These are phyloP conservation scores for Myxozyma kluyveri DNA, from an alignment of 805 yeast genomes.

Conservation along the genomic window DNA sequence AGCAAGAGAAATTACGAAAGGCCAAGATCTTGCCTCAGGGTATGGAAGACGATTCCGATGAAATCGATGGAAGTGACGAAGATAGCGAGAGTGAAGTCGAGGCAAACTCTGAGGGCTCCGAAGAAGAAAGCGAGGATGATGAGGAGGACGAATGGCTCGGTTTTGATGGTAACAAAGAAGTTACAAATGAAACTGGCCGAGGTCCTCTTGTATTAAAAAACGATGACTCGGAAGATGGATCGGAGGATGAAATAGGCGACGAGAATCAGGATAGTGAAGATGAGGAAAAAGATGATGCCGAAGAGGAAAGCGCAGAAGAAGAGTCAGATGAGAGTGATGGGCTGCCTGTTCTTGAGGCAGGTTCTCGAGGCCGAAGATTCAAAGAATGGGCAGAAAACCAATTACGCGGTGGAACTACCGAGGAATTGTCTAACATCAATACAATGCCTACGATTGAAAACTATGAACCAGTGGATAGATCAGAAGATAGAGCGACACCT, in stretches of 20 bases:
- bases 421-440: slow-evolving; percentile 44
- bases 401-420: slow-evolving; percentile 63
- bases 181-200: slow-evolving; percentile 22
- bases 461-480: slow-evolving; percentile 56
- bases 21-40: slow-evolving; percentile 54
- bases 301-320: slow-evolving; percentile 19
- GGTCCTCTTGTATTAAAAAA: slow-evolving; percentile 5
- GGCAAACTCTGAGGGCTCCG: slow-evolving; percentile 34
- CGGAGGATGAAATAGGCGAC: slow-evolving; percentile 28
- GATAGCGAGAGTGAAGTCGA: slow-evolving; percentile 39
- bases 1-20: slow-evolving; percentile 46
- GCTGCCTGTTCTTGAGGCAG: slow-evolving; percentile 41
- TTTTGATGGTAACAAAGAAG: slow-evolving; percentile 21
- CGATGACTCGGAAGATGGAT: slow-evolving; percentile 33
- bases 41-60: slow-evolving; percentile 36
- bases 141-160: slow-evolving; percentile 39
- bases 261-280: slow-evolving; percentile 35
- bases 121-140: slow-evolving; percentile 38
- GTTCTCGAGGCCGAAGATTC: slow-evolving; percentile 60
- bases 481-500: slow-evolving; percentile 71
- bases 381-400: slow-evolving; percentile 86
- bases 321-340: slow-evolving; percentile 35
- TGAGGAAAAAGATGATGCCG: slow-evolving; percentile 16
- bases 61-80: slow-evolving; percentile 38
- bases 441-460: slow-evolving; percentile 50